These are phyloP conservation scores for Gynandropsis gynandra DNA, from an alignment of 345 rosid genomes.

Conservation along the genomic window DNA sequence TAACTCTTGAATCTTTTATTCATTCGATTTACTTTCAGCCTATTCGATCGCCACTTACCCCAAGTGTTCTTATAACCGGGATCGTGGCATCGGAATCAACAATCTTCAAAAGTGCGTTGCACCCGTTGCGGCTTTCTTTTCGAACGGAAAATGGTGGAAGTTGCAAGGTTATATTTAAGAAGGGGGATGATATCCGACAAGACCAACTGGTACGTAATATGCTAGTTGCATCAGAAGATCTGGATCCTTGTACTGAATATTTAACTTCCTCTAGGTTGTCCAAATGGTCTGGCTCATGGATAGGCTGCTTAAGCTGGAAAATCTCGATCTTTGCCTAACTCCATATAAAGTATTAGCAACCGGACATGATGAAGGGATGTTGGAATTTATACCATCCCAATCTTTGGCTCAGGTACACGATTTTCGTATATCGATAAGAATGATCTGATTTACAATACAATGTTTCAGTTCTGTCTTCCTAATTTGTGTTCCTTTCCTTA, in stretches of 20 bases:
- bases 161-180: slow-evolving; percentile 81
- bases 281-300: slow-evolving; percentile 99
- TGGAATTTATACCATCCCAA: slow-evolving; percentile 92
- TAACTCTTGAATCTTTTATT: slow-evolving; percentile 10
- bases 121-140: slow-evolving; percentile 86
- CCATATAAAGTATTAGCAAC: slow-evolving; percentile 96
- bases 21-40: slow-evolving; percentile 50
- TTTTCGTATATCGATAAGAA: too few species aligned
- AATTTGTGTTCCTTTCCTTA: slow-evolving; percentile 14
- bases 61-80: slow-evolving; percentile 72
- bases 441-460: too few species aligned
- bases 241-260: background rate
- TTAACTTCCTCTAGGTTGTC: slow-evolving; percentile 47
- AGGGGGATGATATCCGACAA: slow-evolving; percentile 98
- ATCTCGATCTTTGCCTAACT: slow-evolving; percentile 85
- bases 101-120: slow-evolving; percentile 83
- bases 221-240: background rate
- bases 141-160: slow-evolving; percentile 69
- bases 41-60: slow-evolving; percentile 80
- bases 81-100: slow-evolving; percentile 92
- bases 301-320: slow-evolving; percentile 90
- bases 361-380: slow-evolving; percentile 98
- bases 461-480: background rate
- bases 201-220: slow-evolving; percentile 69
- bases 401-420: slow-evolving; percentile 77